Conservation (phyloP, 306 rosid species). For the Albizia julibrissin region DNA sequence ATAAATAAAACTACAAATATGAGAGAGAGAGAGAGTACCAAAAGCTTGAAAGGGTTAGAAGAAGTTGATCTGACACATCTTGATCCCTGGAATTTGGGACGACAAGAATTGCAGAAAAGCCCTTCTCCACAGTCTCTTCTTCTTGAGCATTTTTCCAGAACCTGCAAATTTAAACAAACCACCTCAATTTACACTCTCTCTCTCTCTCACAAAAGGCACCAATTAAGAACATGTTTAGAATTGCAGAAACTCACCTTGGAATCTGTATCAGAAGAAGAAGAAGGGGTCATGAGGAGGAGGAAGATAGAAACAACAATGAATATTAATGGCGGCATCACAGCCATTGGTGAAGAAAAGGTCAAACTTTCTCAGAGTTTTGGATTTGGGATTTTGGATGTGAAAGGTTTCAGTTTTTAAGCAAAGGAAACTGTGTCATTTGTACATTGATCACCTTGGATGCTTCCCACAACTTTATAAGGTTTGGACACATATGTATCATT, state of each 20-base stretch:
- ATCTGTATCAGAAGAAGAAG: slow-evolving; percentile 21
- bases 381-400: neutral
- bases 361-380: neutral
- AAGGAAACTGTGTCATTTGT: neutral
- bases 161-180: slow-evolving; percentile 14
- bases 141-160: slow-evolving; percentile 29
- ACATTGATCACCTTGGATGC: neutral
- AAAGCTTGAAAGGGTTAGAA: slow-evolving; percentile 39
- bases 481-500: neutral
- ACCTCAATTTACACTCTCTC: neutral
- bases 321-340: slow-evolving; percentile 2
- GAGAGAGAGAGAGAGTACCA: neutral
- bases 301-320: slow-evolving; percentile 30
- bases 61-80: slow-evolving; percentile 45
- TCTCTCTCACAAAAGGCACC: neutral
- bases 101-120: slow-evolving; percentile 38
- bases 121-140: slow-evolving; percentile 40
- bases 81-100: slow-evolving; percentile 26
- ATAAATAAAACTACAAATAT: too few relatives aligned
- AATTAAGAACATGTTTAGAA: neutral
- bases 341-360: slow-evolving; percentile 24
- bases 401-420: neutral
- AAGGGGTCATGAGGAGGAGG: neutral
- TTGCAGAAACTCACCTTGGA: slow-evolving; percentile 29
- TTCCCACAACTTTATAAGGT: neutral